These are phyloP conservation scores for Solanum ahanhuiri DNA, from an alignment of 257 asterid genomes.

Conservation along the genomic window DNA sequence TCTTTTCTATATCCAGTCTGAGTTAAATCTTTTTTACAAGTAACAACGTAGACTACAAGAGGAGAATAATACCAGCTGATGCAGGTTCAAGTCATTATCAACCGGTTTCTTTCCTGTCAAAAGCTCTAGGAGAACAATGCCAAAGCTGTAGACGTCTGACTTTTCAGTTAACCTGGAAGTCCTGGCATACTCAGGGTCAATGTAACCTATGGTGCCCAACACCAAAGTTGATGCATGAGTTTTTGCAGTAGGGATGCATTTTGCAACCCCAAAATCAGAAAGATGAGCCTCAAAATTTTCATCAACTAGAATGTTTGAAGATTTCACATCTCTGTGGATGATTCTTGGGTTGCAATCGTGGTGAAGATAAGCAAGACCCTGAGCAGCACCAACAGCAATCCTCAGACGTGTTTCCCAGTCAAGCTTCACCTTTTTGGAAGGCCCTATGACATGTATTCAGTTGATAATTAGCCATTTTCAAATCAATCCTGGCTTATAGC, in stretches of 20 bases:
- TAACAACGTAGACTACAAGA: background rate
- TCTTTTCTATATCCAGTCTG: background rate
- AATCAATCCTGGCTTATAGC: background rate
- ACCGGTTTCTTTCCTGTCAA: constrained; percentile 89
- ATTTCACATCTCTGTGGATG: constrained; percentile 87
- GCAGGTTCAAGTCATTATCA: constrained; percentile 73
- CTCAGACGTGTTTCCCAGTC: constrained; percentile 91
- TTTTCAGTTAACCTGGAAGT: constrained; percentile 86
- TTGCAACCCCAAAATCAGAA: constrained; percentile 93
- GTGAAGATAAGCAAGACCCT: constrained; percentile 95
- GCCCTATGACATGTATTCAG: constrained; percentile 28
- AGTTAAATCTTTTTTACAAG: background rate
- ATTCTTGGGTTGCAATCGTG: constrained; percentile 88
- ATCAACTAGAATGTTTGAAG: constrained; percentile 80
- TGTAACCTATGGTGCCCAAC: constrained; percentile 93
- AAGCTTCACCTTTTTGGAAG: constrained; percentile 75
- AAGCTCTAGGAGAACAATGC: constrained; percentile 80
- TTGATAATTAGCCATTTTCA: background rate
- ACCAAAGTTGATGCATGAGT: constrained; percentile 88
- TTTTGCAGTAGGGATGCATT: constrained; percentile 52
- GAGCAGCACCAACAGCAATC: constrained; percentile 95
- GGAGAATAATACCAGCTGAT: constrained; percentile 58
- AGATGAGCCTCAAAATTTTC: constrained; percentile 86
- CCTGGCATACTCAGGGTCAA: constrained; percentile 92
- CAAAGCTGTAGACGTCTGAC: constrained; percentile 93